Conservation (phyloP, 768 basidiomycete genomes). For the Psilocybe cyanescens region DNA sequence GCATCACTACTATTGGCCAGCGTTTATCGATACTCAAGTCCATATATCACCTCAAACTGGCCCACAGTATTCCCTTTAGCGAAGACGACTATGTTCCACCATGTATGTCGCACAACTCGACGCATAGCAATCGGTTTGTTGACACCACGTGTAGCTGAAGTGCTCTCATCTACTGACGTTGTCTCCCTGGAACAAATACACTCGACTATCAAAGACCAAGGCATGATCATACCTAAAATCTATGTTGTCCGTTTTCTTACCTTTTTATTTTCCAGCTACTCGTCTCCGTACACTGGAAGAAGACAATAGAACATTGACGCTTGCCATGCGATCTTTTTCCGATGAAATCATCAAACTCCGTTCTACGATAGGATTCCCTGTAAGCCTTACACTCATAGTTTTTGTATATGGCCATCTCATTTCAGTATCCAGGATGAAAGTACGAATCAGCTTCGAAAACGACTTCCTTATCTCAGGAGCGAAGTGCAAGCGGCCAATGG, state of each 20-base stretch:
- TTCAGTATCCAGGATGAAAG: constrained; percentile 12
- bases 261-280: constrained; percentile 46
- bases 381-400: constrained; percentile 16
- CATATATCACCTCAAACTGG: constrained; percentile 86
- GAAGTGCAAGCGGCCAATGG: constrained; percentile 2
- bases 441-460: constrained; percentile 27
- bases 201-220: constrained; percentile 64
- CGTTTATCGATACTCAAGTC: constrained; percentile 88
- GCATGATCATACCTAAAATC: constrained; percentile 37
- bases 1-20: constrained; percentile 87
- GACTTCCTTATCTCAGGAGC: constrained; percentile 11
- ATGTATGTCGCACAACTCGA: constrained; percentile 52
- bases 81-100: constrained; percentile 86
- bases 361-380: constrained; percentile 40
- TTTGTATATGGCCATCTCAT: neutral
- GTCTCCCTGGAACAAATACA: constrained; percentile 18
- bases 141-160: constrained; percentile 22
- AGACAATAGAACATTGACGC: constrained; percentile 71
- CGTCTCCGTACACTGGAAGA: constrained; percentile 73
- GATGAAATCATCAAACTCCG: constrained; percentile 60
- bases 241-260: constrained; percentile 10
- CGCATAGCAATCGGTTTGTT: neutral
- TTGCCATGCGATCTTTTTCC: constrained; percentile 58
- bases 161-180: constrained; percentile 12
- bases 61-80: constrained; percentile 78